These are phyloP conservation scores for Pholiota microspora DNA, from an alignment of 768 basidiomycete species.

Conservation along the genomic window DNA sequence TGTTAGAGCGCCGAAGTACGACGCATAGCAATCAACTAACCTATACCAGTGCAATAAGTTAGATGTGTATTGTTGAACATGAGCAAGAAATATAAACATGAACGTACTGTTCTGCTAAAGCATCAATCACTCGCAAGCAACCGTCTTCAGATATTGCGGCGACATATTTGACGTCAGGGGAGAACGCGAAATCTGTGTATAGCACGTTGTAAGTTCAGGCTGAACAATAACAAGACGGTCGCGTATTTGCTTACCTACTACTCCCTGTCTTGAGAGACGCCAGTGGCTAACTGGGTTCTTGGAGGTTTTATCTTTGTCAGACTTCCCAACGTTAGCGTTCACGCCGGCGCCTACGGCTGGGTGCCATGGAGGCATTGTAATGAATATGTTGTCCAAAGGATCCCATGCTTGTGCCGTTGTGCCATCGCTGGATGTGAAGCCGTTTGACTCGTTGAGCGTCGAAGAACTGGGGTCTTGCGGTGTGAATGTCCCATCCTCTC, in stretches of 20 bases:
- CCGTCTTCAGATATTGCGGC: slow-evolving; percentile 94
- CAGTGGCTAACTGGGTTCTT: slow-evolving; percentile 94
- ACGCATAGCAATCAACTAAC: slow-evolving; percentile 90
- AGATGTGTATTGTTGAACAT: not conserved
- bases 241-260: slow-evolving; percentile 66
- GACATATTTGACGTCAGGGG: slow-evolving; percentile 88
- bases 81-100: not conserved
- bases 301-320: slow-evolving; percentile 61
- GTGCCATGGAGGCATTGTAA: slow-evolving; percentile 87
- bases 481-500: slow-evolving; percentile 78
- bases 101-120: slow-evolving; percentile 78
- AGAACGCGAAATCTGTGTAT: slow-evolving; percentile 80
- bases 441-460: slow-evolving; percentile 18
- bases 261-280: slow-evolving; percentile 68
- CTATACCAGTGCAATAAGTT: slow-evolving; percentile 34
- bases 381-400: slow-evolving; percentile 70
- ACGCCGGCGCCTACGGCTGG: slow-evolving; percentile 49
- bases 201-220: not conserved
- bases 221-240: not conserved
- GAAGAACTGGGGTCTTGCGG: slow-evolving; percentile 52
- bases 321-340: slow-evolving; percentile 32
- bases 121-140: slow-evolving; percentile 86
- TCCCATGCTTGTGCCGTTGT: slow-evolving; percentile 61
- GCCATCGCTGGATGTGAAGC: slow-evolving; percentile 26
- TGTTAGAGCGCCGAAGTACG: slow-evolving; percentile 91